phyloP scores from a whole-genome alignment of 768 basidiomycete species.

The Strobilomyces echinocephalus region DNA sequence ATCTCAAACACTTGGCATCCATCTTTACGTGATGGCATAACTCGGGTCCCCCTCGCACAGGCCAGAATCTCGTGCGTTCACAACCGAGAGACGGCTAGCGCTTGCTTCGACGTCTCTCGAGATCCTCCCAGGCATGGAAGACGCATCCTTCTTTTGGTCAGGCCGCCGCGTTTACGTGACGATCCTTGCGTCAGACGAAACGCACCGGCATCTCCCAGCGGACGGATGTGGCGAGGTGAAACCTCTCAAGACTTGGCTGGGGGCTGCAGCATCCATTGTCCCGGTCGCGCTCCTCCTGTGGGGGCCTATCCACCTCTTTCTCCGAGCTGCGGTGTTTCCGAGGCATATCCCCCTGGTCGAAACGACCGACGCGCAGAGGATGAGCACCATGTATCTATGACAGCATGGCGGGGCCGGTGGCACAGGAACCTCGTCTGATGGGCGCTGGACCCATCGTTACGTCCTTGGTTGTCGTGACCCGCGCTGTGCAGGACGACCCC shows the following conservation, averaged over 20 bases:
- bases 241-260: neutral
- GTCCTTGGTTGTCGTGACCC: slow-evolving; percentile 2
- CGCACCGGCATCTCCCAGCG: neutral
- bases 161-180: slow-evolving; percentile 5
- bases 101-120: neutral
- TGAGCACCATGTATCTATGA: slow-evolving; percentile 3
- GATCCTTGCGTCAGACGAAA: neutral
- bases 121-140: neutral
- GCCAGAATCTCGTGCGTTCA: neutral
- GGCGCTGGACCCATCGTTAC: slow-evolving; percentile 8
- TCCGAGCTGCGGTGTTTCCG: slow-evolving; percentile 2
- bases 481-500: slow-evolving; percentile 4
- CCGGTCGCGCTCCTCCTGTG: neutral
- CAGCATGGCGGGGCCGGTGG: slow-evolving; percentile 15
- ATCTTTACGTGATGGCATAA: slow-evolving; percentile 17
- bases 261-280: neutral
- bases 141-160: neutral
- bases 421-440: slow-evolving; percentile 9
- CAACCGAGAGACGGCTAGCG: neutral
- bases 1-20: neutral
- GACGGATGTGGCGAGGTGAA: neutral
- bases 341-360: neutral
- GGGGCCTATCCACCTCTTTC: neutral
- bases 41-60: slow-evolving; percentile 1
- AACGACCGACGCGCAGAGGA: slow-evolving; percentile 3